Evolutionary conservation across 495 filamentous ascomycete species (phyloP).

Genomic region (Platismatia glauca): DNA sequence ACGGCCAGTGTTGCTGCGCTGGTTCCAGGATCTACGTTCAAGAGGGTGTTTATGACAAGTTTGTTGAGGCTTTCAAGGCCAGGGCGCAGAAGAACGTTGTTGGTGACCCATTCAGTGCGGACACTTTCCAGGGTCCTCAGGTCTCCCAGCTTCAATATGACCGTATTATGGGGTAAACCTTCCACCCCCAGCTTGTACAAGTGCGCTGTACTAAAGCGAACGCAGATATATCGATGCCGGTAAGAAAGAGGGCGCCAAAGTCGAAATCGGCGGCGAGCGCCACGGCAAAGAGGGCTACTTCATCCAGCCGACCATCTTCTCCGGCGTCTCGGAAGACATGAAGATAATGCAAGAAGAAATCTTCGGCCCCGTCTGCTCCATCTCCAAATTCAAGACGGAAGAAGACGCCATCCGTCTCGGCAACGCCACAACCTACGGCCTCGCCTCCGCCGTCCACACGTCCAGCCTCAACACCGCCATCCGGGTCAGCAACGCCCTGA

Average conservation of each 20-base stretch:
- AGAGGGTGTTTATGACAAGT: constrained; percentile 93
- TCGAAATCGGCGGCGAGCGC: constrained; percentile 79
- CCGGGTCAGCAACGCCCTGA: constrained; percentile 70
- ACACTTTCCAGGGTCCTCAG: constrained; percentile 97
- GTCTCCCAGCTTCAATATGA: constrained; percentile 93
- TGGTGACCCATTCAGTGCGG: constrained; percentile 77
- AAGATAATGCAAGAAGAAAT: constrained; percentile 99
- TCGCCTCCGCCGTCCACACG: constrained; percentile 90
- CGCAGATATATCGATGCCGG: constrained; percentile 77
- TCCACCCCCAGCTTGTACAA: neutral
- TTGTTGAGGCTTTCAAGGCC: constrained; percentile 78
- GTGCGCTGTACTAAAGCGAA: neutral
- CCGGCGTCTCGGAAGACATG: constrained; percentile 79
- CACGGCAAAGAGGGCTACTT: constrained; percentile 90
- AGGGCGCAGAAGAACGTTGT: constrained; percentile 75
- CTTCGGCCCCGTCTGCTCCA: constrained; percentile 88
- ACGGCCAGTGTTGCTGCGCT: constrained; percentile 97
- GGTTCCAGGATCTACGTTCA: constrained; percentile 95
- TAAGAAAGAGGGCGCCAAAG: constrained; percentile 76
- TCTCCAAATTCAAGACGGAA: constrained; percentile 88
- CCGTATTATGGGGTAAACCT: constrained; percentile 73
- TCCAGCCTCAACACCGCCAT: constrained; percentile 87
- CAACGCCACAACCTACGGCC: constrained; percentile 73
- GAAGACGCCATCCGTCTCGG: constrained; percentile 74
- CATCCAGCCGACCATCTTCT: constrained; percentile 97